phyloP scores from a whole-genome alignment of 2,329 filamentous ascomycete species.

The Stromatinia cepivora region DNA sequence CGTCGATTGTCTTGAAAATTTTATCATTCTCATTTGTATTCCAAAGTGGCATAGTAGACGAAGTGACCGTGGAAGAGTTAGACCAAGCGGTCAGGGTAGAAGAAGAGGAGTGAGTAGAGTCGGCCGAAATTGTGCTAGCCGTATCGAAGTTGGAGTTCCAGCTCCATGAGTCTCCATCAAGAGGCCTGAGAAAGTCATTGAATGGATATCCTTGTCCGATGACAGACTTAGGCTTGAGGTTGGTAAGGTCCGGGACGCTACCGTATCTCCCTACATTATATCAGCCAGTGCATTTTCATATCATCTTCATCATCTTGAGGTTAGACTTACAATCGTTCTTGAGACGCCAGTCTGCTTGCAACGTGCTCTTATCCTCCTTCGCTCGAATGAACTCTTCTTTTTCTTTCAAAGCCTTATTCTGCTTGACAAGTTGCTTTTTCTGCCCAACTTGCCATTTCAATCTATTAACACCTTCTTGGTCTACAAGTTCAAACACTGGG shows the following conservation, averaged over 20 bases:
- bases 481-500: neutral
- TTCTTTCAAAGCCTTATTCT: neutral
- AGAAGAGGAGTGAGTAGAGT: neutral
- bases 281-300: neutral
- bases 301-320: neutral
- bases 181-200: slow-evolving; percentile 4
- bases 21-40: neutral
- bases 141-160: neutral
- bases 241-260: slow-evolving; percentile 10
- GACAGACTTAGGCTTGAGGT: neutral
- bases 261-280: neutral
- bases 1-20: neutral
- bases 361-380: neutral
- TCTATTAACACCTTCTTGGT: neutral
- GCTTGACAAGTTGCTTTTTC: neutral
- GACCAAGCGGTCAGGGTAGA: neutral
- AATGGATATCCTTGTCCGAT: slow-evolving; percentile 2
- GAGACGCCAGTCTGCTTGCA: slow-evolving; percentile 8
- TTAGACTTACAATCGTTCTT: slow-evolving; percentile 16
- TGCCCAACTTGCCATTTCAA: slow-evolving; percentile 1
- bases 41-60: neutral
- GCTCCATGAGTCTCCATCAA: neutral
- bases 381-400: neutral
- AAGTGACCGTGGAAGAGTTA: neutral
- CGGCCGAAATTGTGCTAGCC: neutral